A percentile compares a stretch with the other conserved stretches of the same genome.
phyloP scores from a whole-genome alignment of 202 grass and related monocot genomes.

The Panicum hallii region DNA sequence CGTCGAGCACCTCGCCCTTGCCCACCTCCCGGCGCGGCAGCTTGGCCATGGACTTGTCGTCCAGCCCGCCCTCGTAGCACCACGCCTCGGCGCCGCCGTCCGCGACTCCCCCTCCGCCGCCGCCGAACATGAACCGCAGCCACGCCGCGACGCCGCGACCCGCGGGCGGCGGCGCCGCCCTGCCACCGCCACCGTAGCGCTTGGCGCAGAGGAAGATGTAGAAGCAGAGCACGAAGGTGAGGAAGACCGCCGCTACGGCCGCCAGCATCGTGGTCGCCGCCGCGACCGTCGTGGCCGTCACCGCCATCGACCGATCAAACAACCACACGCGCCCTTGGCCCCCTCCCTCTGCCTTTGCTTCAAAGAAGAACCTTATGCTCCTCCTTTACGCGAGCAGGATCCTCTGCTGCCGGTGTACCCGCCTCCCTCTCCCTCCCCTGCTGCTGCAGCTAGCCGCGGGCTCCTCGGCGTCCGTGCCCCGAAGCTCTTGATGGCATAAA shows the following conservation, averaged over 20 bases:
- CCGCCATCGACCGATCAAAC: slow-evolving; percentile 41
- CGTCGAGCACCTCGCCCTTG: slow-evolving; percentile 47
- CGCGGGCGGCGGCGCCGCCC: slow-evolving; percentile 11
- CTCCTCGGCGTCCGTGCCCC: slow-evolving; percentile 11
- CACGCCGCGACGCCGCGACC: slow-evolving; percentile 8
- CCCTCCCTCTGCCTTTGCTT: not conserved
- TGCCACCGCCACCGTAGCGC: slow-evolving; percentile 38
- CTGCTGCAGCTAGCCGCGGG: not conserved
- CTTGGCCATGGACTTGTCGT: slow-evolving; percentile 59
- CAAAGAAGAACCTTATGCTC: slow-evolving; percentile 29
- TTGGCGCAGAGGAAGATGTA: slow-evolving; percentile 76
- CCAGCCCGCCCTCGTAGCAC: slow-evolving; percentile 60
- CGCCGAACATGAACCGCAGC: slow-evolving; percentile 41
- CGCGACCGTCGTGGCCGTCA: slow-evolving; percentile 50
- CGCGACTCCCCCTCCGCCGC: not conserved
- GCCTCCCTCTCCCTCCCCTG: not conserved
- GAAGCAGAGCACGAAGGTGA: slow-evolving; percentile 72
- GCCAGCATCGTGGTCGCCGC: slow-evolving; percentile 56
- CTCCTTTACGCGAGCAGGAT: not conserved
- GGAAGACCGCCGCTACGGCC: slow-evolving; percentile 56
- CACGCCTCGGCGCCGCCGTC: slow-evolving; percentile 29
- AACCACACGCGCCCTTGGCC: too few species aligned
- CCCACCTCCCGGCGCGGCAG: slow-evolving; percentile 53
- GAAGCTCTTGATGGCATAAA: not conserved
- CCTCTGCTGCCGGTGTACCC: not conserved